Conservation (phyloP, 2,329 filamentous ascomycete species). For the Blastomyces gilchristii region DNA sequence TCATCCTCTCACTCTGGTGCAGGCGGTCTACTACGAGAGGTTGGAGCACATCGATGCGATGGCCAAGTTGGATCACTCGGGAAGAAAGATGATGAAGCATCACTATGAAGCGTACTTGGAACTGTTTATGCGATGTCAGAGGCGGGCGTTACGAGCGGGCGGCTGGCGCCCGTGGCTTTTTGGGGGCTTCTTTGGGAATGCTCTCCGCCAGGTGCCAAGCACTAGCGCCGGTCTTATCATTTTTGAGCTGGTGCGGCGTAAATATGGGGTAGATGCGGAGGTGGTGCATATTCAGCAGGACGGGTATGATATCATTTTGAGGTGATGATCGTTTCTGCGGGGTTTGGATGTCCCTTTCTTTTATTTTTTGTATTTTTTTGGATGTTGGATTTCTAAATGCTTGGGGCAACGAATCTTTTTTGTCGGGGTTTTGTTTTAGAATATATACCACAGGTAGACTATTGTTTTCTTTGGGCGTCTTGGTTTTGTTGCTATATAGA, state of each 20-base stretch:
- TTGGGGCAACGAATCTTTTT: too few relatives aligned
- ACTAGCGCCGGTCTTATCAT: constrained; percentile 55
- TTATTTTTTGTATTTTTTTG: too few relatives aligned
- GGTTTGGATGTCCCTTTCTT: not conserved
- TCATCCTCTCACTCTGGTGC: constrained; percentile 49
- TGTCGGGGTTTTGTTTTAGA: not conserved
- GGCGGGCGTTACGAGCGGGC: constrained; percentile 41
- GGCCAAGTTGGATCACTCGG: constrained; percentile 34
- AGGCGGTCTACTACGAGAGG: constrained; percentile 50
- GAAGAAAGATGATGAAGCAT: constrained; percentile 38
- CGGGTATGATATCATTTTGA: constrained; percentile 52
- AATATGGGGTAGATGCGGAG: constrained; percentile 47
- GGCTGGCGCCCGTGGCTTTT: constrained; percentile 50
- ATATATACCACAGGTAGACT: not conserved
- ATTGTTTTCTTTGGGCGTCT: not conserved
- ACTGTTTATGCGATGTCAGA: constrained; percentile 46
- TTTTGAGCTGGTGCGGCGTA: constrained; percentile 53
- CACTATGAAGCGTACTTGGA: constrained; percentile 53
- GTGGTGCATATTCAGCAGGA: constrained; percentile 47
- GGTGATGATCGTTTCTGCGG: constrained; percentile 23
- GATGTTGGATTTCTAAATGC: not conserved
- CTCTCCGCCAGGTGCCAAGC: constrained; percentile 51
- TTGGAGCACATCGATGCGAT: constrained; percentile 51
- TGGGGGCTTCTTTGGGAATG: constrained; percentile 46
- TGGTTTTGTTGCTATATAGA: not conserved